These are phyloP conservation scores for Aspergillus sp. DNA, from an alignment of 2,329 filamentous ascomycete genomes.

Conservation along the genomic window DNA sequence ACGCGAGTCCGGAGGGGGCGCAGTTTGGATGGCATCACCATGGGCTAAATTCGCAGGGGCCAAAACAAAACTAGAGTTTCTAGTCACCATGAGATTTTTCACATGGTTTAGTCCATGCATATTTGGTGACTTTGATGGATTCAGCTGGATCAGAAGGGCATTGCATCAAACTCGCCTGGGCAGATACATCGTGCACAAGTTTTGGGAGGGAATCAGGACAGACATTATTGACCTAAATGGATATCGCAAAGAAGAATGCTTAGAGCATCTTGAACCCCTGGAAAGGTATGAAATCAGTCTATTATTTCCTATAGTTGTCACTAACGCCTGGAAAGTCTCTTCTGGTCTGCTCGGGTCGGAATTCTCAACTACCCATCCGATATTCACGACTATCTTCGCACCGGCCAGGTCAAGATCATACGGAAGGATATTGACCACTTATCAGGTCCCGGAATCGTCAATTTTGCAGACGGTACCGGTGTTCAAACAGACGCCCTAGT, in stretches of 20 bases:
- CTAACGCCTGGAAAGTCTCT: too few relatives aligned
- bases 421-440: too few relatives aligned
- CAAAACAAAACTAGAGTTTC: not conserved
- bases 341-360: too few relatives aligned
- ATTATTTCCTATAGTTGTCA: too few relatives aligned
- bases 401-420: too few relatives aligned
- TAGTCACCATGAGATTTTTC: not conserved
- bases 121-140: not conserved
- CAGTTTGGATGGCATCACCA: slow-evolving; percentile 14
- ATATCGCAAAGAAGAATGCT: not conserved
- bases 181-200: not conserved
- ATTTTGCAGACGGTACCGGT: too few relatives aligned
- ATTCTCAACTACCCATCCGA: too few relatives aligned
- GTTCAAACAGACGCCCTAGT: too few relatives aligned
- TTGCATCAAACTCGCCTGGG: slow-evolving; percentile 2
- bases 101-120: not conserved
- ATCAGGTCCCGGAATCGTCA: too few relatives aligned
- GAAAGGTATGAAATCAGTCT: too few relatives aligned
- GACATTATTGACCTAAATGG: slow-evolving; percentile 2
- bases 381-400: too few relatives aligned
- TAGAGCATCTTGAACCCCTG: too few relatives aligned
- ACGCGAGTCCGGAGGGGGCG: slow-evolving; percentile 25
- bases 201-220: not conserved
- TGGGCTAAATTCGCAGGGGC: not conserved
- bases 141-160: not conserved